Evolutionary conservation across 2,329 filamentous ascomycete genomes (phyloP).

Genomic region (Rhynchosporium graminicola): DNA sequence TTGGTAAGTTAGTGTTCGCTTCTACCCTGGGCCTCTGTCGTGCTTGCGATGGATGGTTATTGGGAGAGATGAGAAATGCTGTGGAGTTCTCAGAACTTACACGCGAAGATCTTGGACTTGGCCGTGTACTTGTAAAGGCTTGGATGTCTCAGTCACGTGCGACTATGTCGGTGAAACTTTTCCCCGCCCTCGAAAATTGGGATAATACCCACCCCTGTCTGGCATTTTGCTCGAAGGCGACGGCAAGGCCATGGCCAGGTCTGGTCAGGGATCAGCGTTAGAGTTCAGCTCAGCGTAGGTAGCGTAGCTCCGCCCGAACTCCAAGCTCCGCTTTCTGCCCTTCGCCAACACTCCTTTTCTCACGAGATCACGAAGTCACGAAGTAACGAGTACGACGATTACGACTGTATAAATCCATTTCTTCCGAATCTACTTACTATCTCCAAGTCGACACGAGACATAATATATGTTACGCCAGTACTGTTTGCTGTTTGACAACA

Average conservation of each 20-base stretch:
- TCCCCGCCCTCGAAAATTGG: background rate
- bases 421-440: background rate
- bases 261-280: background rate
- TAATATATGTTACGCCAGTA: background rate
- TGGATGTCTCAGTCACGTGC: background rate
- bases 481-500: background rate
- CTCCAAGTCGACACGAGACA: too few relatives aligned
- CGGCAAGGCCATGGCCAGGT: background rate
- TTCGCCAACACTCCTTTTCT: conserved; percentile 5
- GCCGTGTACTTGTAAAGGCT: background rate
- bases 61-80: conserved; percentile 11
- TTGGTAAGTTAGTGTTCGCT: background rate
- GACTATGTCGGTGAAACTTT: background rate
- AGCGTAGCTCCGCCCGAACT: conserved; percentile 5
- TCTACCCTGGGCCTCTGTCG: background rate
- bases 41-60: background rate
- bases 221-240: background rate
- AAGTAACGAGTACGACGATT: conserved; percentile 2
- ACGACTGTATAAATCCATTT: background rate
- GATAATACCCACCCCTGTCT: background rate
- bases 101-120: conserved; percentile 13
- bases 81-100: conserved; percentile 14
- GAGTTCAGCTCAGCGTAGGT: too few relatives aligned
- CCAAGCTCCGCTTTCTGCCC: conserved; percentile 9
- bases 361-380: conserved; percentile 6